A percentile compares a stretch with the other conserved stretches of the same genome.
These are phyloP conservation scores for Pyrenula aspistea DNA, from an alignment of 495 filamentous ascomycete species.

Conservation along the genomic window DNA sequence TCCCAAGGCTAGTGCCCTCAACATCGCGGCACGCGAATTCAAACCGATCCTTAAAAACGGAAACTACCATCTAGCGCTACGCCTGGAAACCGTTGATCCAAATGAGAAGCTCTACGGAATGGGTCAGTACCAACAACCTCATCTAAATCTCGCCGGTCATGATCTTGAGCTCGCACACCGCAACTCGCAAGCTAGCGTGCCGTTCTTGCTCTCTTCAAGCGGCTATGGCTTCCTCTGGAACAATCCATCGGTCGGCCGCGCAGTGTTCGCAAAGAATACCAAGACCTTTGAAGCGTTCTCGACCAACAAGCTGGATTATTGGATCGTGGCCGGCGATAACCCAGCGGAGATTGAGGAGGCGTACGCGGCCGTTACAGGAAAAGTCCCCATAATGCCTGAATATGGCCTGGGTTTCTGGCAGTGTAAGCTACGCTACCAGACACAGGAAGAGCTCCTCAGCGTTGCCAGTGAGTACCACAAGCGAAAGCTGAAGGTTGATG, in stretches of 20 bases:
- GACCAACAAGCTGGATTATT: slow-evolving; percentile 41
- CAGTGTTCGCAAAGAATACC: slow-evolving; percentile 41
- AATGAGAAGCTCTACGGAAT: slow-evolving; percentile 48
- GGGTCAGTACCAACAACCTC: slow-evolving; percentile 50
- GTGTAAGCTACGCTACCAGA: slow-evolving; percentile 47
- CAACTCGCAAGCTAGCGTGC: slow-evolving; percentile 46
- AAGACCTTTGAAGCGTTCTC: slow-evolving; percentile 46
- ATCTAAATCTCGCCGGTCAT: slow-evolving; percentile 40
- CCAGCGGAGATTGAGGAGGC: slow-evolving; percentile 38
- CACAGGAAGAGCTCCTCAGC: slow-evolving; percentile 41
- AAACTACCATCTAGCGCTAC: slow-evolving; percentile 39
- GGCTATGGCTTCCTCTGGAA: slow-evolving; percentile 52
- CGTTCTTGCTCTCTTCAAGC: slow-evolving; percentile 38
- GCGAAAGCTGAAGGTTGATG: slow-evolving; percentile 36
- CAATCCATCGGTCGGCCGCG: slow-evolving; percentile 42
- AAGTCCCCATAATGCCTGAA: slow-evolving; percentile 49
- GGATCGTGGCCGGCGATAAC: slow-evolving; percentile 42
- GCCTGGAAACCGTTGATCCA: slow-evolving; percentile 36
- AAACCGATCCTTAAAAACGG: slow-evolving; percentile 31
- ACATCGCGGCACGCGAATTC: slow-evolving; percentile 42
- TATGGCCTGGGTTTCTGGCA: slow-evolving; percentile 53
- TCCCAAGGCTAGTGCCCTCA: slow-evolving; percentile 41
- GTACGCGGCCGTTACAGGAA: slow-evolving; percentile 37
- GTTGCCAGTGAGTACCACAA: slow-evolving; percentile 41
- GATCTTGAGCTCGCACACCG: slow-evolving; percentile 50